These are phyloP conservation scores for Penicillium paradoxum DNA, from an alignment of 495 filamentous ascomycete species.

Conservation along the genomic window DNA sequence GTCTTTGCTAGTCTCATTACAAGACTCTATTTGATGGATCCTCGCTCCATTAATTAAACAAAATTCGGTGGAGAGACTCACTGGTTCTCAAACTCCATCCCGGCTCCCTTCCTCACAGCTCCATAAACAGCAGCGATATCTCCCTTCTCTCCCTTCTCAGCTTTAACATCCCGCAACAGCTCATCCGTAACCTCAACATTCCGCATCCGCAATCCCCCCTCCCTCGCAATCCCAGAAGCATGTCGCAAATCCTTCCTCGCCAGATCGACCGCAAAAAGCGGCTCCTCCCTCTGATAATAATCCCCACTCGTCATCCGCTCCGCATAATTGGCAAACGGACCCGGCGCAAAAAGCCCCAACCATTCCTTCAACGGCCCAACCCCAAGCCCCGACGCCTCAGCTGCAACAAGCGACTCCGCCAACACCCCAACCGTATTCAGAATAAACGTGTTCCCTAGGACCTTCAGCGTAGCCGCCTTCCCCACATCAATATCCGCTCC, in stretches of 20 bases:
- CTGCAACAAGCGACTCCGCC: constrained; percentile 68
- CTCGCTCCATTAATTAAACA: not conserved
- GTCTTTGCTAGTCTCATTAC: not conserved
- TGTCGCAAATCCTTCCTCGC: constrained; percentile 83
- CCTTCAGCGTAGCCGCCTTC: constrained; percentile 54
- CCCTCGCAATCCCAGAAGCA: constrained; percentile 60
- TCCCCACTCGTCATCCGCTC: constrained; percentile 69
- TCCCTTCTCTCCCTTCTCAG: constrained; percentile 66
- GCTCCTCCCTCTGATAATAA: constrained; percentile 66
- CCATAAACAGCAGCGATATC: constrained; percentile 87
- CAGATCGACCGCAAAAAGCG: constrained; percentile 81
- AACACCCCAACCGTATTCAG: constrained; percentile 76
- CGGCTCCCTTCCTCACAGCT: constrained; percentile 61
- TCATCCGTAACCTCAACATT: constrained; percentile 61
- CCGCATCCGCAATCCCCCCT: constrained; percentile 56
- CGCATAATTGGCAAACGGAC: constrained; percentile 60
- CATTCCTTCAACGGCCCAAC: constrained; percentile 59
- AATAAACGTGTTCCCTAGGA: constrained; percentile 85
- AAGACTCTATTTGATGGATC: not conserved
- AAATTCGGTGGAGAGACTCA: not conserved
- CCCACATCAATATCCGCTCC: constrained; percentile 30
- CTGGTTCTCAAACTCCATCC: constrained; percentile 63
- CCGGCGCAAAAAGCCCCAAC: constrained; percentile 58
- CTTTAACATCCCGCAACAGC: constrained; percentile 65
- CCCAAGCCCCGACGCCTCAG: constrained; percentile 78